Evolutionary conservation across 495 filamentous ascomycete genomes (phyloP), one percentile per base, ranked within the genome.

Genomic region (Penicillium subrubescens): DNA sequence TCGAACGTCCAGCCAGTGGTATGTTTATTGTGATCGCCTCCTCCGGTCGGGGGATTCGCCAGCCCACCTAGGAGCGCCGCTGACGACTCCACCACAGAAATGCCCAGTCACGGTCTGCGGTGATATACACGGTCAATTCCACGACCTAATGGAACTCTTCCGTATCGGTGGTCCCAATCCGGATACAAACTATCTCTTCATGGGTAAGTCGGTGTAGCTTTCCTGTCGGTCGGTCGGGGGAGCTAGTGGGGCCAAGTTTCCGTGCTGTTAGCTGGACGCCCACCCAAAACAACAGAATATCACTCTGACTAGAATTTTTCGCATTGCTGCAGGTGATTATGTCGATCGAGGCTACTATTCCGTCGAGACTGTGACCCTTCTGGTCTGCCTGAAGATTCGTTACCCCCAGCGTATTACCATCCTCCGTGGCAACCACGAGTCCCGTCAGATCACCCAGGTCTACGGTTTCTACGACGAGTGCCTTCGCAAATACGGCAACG

Each of bases 381-480:
- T 97, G 60, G 93, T 97, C 64, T 92, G 90, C 58, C 86, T 97
- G 73, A 97, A 97, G 83, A 96, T 97, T 68, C 89, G 94, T 77
- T 97, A 97, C 77, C 94, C 94, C 53, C 88, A 93, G 79, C 92
- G 94, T 77, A 97, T 97, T 79, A 97, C 94, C 67, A 96, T 97
- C 74, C 88, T 97, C 58, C 92, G 94, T 72, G 94, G 94, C 66
- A 97, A 97, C 81, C 94, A 97, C 83, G 94, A 97, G 77, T 97
- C 93, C 62, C 90, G 94, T 63, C 94, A 97, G 80, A 97, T 97
- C 78, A 97, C 94, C 52, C 93, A 96, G 79, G 94, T 97, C 50
- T 97, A 97, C 73, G 94, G 94, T 55, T 97, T 97, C 82, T 97
- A 97, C 81, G 94, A 97, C 77, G 94, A 97, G 75, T 97, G 94